Evolutionary conservation across 306 rosid species (phyloP).

Genomic region (Fragaria ananassa): DNA sequence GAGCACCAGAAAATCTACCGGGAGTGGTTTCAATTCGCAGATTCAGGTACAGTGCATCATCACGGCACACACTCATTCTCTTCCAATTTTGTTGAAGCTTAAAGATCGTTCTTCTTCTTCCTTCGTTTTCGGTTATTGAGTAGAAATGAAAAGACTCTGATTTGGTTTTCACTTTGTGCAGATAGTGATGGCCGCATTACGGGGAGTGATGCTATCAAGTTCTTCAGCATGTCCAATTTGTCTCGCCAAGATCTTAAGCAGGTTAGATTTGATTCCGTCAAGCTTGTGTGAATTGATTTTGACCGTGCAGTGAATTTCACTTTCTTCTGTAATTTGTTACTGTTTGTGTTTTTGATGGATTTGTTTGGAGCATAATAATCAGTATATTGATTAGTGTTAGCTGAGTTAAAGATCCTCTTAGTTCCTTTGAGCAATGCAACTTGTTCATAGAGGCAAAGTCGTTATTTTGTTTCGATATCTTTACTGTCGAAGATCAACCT

Average conservation of each 20-base stretch:
- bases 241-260: constrained; percentile 80
- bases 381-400: not conserved
- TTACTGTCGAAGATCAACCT: not conserved
- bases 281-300: not conserved
- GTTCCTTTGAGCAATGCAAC: not conserved
- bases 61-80: not conserved
- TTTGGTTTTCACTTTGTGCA: constrained; percentile 21
- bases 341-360: not conserved
- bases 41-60: constrained; percentile 50
- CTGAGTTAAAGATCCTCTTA: not conserved
- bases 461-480: not conserved
- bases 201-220: constrained; percentile 73
- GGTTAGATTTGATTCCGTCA: constrained; percentile 38
- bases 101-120: not conserved
- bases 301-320: not conserved
- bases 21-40: constrained; percentile 83
- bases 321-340: not conserved
- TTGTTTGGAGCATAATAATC: no score
- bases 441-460: no score
- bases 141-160: not conserved
- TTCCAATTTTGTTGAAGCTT: not conserved
- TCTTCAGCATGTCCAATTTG: constrained; percentile 69
- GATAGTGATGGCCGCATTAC: constrained; percentile 91
- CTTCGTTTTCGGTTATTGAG: not conserved
- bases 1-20: constrained; percentile 55